Evolutionary conservation across 441 rosid species (phyloP), one percentile per base, ranked within the genome.

Genomic region (Adansonia gregorii): DNA sequence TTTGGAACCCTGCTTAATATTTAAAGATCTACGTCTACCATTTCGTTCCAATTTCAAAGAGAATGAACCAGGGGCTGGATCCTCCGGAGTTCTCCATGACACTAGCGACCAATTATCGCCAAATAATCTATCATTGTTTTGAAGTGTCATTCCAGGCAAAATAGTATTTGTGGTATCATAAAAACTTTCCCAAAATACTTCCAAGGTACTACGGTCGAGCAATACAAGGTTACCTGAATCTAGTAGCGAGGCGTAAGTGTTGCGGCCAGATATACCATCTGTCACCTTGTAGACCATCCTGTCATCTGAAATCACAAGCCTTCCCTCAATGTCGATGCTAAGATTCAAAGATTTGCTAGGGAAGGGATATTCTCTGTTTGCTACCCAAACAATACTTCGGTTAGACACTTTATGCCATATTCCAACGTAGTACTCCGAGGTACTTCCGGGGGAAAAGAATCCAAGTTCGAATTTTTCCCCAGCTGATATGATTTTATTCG

Each of bases 331-430:
- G 22, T 20, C 22, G 35, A 59, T 59, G 64, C 64, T 59, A 59
- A 59, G 64, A 59, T 20, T 59, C 64, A 22, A 59, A 20, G 27
- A 59, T 10, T 59, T 11, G 8, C 31, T 3, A 10, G 64, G 64
- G 15, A 59, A 59, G 14, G 64, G 64, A 59, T 59, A 20, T 27
- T 59, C 35, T 59, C 64, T 59, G 15, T 59, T 59, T 19, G 64
- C 64, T 59, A 59, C 35, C 64, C 64, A 59, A 59, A 20, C 64
- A 59, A 59, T 59, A 27, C 35, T 59, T 59, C 27, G 64, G 35
- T 59, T 59, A 22, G 35, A 22, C 35, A 59, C 64, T 59, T 59
- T 20, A 59, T 59, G 64, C 35, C 64, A 22, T 59, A 59, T 59
- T 20, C 64, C 64, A 59, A 59, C 35, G 4, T 59, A 59, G 35